Conservation (phyloP, 305 asterid species). For the Rubia peregrina region DNA sequence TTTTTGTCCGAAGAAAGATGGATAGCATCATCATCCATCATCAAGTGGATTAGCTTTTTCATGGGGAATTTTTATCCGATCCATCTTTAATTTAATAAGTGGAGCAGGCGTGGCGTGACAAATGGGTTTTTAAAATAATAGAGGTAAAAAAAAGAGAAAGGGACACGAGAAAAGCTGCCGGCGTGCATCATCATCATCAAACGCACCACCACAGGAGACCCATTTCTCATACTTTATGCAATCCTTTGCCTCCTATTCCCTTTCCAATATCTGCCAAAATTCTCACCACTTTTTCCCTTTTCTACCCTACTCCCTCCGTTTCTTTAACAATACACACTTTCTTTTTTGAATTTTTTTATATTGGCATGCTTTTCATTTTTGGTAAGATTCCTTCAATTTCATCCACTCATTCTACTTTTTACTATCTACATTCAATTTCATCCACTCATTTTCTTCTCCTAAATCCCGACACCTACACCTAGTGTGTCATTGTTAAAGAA, state of each 20-base stretch:
- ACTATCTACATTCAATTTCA: no score
- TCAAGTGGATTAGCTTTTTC: constrained; percentile 41
- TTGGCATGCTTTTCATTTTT: no score
- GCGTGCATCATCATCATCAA: constrained; percentile 62
- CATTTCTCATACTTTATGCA: constrained; percentile 14
- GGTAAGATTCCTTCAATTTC: no score
- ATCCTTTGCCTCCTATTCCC: constrained; percentile 49
- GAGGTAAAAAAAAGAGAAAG: constrained; percentile 15
- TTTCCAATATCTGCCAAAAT: constrained; percentile 53
- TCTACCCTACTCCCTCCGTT: no score
- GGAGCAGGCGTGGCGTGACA: constrained; percentile 75
- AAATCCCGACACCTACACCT: no score
- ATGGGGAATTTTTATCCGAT: background rate
- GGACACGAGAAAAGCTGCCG: constrained; percentile 58
- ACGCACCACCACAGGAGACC: constrained; percentile 33
- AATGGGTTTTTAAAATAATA: constrained; percentile 12
- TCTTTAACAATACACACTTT: no score
- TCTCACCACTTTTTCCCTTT: constrained; percentile 26
- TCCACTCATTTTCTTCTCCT: no score
- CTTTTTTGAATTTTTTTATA: no score
- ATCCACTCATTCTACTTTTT: no score
- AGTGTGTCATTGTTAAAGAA: no score
- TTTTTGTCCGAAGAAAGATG: constrained; percentile 22
- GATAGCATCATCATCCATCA: constrained; percentile 12
- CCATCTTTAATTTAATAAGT: constrained; percentile 13